A percentile compares a stretch with the other conserved stretches of the same genome.
These are phyloP conservation scores for Mortierella sp. DNA, from an alignment of 371 early-diverging fungal genomes.

Conservation along the genomic window DNA sequence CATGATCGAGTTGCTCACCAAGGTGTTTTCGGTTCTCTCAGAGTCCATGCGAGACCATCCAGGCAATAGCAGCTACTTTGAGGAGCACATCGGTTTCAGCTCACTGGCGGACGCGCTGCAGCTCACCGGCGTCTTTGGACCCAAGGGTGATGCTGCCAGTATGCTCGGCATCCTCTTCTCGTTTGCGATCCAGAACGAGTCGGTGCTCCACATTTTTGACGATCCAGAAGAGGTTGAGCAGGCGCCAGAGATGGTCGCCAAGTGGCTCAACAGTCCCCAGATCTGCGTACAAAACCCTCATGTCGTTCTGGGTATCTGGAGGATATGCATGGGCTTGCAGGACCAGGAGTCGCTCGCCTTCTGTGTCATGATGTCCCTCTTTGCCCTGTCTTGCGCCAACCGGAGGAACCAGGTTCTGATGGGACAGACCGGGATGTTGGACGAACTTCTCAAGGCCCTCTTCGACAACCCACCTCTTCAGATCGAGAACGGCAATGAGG, in stretches of 20 bases:
- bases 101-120: conserved; percentile 72
- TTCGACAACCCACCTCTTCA: conserved; percentile 49
- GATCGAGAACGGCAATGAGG: conserved; percentile 28
- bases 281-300: conserved; percentile 67
- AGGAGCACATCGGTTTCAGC: conserved; percentile 67
- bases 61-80: conserved; percentile 67
- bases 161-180: conserved; percentile 75
- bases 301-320: conserved; percentile 66
- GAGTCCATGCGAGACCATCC: conserved; percentile 72
- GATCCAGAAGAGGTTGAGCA: conserved; percentile 37
- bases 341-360: conserved; percentile 59
- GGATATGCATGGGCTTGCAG: conserved; percentile 61
- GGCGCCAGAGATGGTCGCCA: conserved; percentile 51
- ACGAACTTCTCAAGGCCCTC: conserved; percentile 64
- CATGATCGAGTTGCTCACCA: conserved; percentile 60
- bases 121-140: conserved; percentile 69
- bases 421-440: conserved; percentile 70
- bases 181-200: conserved; percentile 70
- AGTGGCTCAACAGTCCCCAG: conserved; percentile 55
- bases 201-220: conserved; percentile 63
- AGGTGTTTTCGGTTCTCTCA: conserved; percentile 67
- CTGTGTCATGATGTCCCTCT: conserved; percentile 63
- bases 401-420: conserved; percentile 75
- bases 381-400: conserved; percentile 66
- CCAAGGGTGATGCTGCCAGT: conserved; percentile 55